Evolutionary conservation across 371 early-diverging fungal genomes (phyloP).

Genomic region (Circinella minor): DNA sequence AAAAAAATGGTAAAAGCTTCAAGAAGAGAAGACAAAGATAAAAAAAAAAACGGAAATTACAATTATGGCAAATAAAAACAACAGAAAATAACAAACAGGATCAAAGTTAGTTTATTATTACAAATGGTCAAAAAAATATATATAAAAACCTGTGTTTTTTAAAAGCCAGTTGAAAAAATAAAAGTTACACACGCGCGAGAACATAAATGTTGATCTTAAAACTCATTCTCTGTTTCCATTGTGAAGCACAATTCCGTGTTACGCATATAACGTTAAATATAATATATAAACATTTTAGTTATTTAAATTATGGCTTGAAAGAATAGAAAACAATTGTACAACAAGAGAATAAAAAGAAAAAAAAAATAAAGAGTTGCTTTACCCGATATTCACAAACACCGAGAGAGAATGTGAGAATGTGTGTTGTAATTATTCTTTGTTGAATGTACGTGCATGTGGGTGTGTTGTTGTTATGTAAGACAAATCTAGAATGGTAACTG

Average conservation of each 20-base stretch:
- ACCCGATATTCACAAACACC: not conserved
- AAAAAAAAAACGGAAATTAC: no score
- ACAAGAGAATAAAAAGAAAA: not conserved
- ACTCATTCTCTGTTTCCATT: not conserved
- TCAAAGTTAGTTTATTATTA: not conserved
- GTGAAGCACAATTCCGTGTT: conserved; percentile 5
- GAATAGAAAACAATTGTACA: no score
- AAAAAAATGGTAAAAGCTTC: no score
- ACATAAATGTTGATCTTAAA: not conserved
- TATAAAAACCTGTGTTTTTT: not conserved
- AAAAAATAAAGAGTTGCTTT: not conserved
- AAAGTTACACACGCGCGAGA: conserved; percentile 5
- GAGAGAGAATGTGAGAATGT: not conserved
- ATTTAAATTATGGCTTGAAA: no score
- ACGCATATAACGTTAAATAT: no score
- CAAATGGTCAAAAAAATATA: not conserved
- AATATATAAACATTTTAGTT: no score
- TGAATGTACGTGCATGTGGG: not conserved
- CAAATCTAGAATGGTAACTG: conserved; percentile 2
- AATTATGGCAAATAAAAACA: not conserved
- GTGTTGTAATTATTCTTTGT: not conserved
- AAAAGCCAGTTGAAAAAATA: not conserved
- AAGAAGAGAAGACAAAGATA: no score
- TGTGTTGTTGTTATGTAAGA: not conserved
- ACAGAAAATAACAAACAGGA: not conserved